Conservation (phyloP, 2,329 filamentous ascomycete species). For the Colletotrichum sp. region DNA sequence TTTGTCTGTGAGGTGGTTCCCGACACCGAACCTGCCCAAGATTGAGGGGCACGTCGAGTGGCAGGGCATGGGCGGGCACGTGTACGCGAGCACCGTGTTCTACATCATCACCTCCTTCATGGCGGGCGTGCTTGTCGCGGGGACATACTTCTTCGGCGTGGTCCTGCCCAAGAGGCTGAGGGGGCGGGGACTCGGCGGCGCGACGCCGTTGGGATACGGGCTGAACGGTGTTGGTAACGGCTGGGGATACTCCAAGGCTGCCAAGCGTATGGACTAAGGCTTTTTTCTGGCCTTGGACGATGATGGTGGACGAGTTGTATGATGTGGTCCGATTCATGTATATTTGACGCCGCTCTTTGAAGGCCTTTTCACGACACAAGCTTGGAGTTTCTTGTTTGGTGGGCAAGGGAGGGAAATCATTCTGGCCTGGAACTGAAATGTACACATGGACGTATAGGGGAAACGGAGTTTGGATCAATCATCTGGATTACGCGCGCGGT, state of each 20-base stretch:
- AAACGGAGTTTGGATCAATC: conserved; percentile 7
- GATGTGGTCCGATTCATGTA: conserved; percentile 18
- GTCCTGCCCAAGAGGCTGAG: conserved; percentile 60
- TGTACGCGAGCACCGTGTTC: conserved; percentile 68
- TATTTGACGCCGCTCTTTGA: background rate
- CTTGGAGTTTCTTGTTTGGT: background rate
- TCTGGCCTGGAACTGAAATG: background rate
- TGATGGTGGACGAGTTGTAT: background rate
- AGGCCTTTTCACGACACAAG: background rate
- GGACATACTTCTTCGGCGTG: conserved; percentile 66
- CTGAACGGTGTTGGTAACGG: conserved; percentile 60
- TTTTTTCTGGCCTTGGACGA: background rate
- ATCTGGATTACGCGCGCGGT: background rate
- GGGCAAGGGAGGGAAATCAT: background rate
- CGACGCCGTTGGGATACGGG: conserved; percentile 59
- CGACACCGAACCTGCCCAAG: conserved; percentile 72
- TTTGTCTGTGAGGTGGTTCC: conserved; percentile 89
- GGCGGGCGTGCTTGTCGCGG: conserved; percentile 58
- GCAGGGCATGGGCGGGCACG: conserved; percentile 68
- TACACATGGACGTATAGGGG: background rate
- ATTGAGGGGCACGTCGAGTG: conserved; percentile 70
- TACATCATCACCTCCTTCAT: conserved; percentile 65
- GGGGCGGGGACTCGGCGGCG: conserved; percentile 57
- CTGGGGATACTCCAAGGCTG: conserved; percentile 64
- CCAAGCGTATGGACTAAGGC: conserved; percentile 55